phyloP scores from a whole-genome alignment of 1,284 basidiomycete genomes.

The Leccinum pachyderme region DNA sequence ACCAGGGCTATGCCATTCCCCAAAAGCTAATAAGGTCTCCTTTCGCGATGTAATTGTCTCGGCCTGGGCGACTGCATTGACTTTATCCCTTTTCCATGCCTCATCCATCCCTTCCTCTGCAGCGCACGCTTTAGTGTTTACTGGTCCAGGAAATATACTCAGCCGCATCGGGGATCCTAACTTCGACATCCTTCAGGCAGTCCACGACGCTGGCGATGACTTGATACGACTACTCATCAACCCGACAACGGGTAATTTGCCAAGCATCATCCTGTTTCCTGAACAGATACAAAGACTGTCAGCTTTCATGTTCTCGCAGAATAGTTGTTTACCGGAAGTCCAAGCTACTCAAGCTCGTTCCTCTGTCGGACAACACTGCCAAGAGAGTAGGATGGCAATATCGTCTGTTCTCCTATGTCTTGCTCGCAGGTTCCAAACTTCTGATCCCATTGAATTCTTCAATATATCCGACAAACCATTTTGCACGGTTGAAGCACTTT shows the following conservation, averaged over 20 bases:
- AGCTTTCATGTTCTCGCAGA: conserved; percentile 37
- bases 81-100: conserved; percentile 25
- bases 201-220: conserved; percentile 35
- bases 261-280: conserved; percentile 45
- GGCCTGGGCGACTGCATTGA: conserved; percentile 32
- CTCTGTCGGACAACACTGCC: conserved; percentile 18
- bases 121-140: conserved; percentile 16
- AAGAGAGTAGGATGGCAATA: conserved; percentile 41
- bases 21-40: conserved; percentile 19
- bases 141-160: conserved; percentile 21
- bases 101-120: conserved; percentile 16
- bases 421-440: conserved; percentile 50
- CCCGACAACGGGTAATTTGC: conserved; percentile 39
- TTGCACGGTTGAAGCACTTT: conserved; percentile 45
- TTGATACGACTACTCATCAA: conserved; percentile 34
- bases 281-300: conserved; percentile 40
- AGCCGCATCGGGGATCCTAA: conserved; percentile 24
- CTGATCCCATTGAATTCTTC: conserved; percentile 24
- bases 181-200: conserved; percentile 35
- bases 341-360: conserved; percentile 26
- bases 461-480: conserved; percentile 36
- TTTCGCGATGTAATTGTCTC: conserved; percentile 39
- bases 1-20: conserved; percentile 19
- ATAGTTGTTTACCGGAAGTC: conserved; percentile 39
- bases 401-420: conserved; percentile 55